Base-by-base conservation (phyloP, 2,329 filamentous ascomycete genomes). In the Talaromyces pinophilus region DNA sequence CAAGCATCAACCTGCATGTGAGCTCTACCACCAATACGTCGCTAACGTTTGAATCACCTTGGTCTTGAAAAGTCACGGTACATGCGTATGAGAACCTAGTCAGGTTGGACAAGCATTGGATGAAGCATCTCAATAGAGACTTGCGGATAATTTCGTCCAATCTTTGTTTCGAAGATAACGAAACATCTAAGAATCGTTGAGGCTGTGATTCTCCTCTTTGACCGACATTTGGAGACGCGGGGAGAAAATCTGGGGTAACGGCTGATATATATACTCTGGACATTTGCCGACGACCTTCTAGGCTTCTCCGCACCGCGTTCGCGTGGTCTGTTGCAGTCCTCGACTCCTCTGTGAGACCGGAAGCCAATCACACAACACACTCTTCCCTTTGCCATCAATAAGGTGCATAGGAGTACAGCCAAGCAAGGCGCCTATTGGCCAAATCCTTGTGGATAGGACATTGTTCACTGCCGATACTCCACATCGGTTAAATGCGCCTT, bases 201-300 rank as follows among this genome's bases (percentile, higher is more conserved):
- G 10, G n/a, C 33, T 22, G 54, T 33, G 13, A 22, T 35, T 57
- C n/a, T 13, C 2, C n/a, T n/a, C n/a, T 38, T 48, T 57, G 7
- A 38, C 30, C 1, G 25, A 42, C 38, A 60, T 30, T 59, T 60
- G 40, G 35, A 60, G 57, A 33, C 38, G 57, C 38, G 57, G 38
- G 38, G 57, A 46, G 8, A 46, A 59, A 60, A 60, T 60, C 57
- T 30, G 57, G 57, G 57, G 57, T 60, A 60, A 6, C 13, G 40
- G 38, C 57, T 30, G 42, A 19, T 60, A 42, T 40, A 42, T 40
- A 60, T 60, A 44, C 48, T 52, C 22, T 17, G 48, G 13, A 52
- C 17, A 8, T 60, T 19, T 59, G 57, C 57, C 57, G 57, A n/a
- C 17, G 5, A 15, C 5, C 33, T 59, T 19, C 19, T 19, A 19